phyloP scores from a whole-genome alignment of 805 yeast species.

The Starmerella powellii region DNA sequence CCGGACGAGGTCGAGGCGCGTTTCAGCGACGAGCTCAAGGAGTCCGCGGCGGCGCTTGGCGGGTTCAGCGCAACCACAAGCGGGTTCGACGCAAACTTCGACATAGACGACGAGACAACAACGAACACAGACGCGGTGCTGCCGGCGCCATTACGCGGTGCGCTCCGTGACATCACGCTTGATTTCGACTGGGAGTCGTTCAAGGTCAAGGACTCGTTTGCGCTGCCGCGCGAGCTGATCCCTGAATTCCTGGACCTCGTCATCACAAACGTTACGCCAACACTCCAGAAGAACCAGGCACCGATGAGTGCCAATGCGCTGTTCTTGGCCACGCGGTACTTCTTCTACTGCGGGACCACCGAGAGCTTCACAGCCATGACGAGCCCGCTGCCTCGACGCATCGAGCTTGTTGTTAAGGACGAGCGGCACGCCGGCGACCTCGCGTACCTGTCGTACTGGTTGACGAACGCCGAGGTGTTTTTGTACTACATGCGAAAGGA shows the following conservation, averaged over 20 bases:
- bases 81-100: not conserved
- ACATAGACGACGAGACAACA: constrained; percentile 1
- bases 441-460: constrained; percentile 64
- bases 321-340: constrained; percentile 33
- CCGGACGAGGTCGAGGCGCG: constrained; percentile 21
- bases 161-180: constrained; percentile 2
- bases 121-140: not conserved
- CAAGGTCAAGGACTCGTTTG: constrained; percentile 33
- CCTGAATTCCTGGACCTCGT: constrained; percentile 32
- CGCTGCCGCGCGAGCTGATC: constrained; percentile 29
- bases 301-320: constrained; percentile 35
- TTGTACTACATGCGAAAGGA: constrained; percentile 68
- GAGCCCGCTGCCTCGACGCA: constrained; percentile 27
- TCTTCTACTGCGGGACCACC: constrained; percentile 28
- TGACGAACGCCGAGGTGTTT: constrained; percentile 63
- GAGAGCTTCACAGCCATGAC: constrained; percentile 23
- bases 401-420: constrained; percentile 27
- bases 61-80: constrained; percentile 12
- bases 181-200: constrained; percentile 34
- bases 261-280: constrained; percentile 29
- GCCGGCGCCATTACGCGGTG: constrained; percentile 5
- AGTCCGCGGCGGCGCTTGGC: constrained; percentile 20
- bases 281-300: constrained; percentile 29
- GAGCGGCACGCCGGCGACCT: constrained; percentile 28
- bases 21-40: constrained; percentile 18